A percentile compares a stretch with the other conserved stretches of the same genome.
phyloP scores from a whole-genome alignment of 805 yeast genomes.

The Nakazawaea wickerhamii region DNA sequence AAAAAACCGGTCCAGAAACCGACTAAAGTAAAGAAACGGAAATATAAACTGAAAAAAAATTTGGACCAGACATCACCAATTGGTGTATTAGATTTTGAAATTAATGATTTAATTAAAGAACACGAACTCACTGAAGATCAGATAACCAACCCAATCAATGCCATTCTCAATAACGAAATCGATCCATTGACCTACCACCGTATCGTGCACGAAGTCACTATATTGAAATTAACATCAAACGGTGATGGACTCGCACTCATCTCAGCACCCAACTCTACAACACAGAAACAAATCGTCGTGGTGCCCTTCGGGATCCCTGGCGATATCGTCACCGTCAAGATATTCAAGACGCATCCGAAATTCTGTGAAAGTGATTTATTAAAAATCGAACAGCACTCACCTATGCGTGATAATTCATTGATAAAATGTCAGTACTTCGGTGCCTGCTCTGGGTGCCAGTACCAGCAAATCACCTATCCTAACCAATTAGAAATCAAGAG shows the following conservation, averaged over 20 bases:
- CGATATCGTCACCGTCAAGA: slow-evolving; percentile 62
- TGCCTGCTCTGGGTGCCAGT: slow-evolving; percentile 92
- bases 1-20: slow-evolving; percentile 2
- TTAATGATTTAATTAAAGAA: slow-evolving; percentile 47
- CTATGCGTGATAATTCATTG: slow-evolving; percentile 46
- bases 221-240: slow-evolving; percentile 59
- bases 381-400: slow-evolving; percentile 31
- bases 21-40: slow-evolving; percentile 31
- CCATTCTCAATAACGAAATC: slow-evolving; percentile 54
- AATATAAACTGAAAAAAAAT: slow-evolving; percentile 56
- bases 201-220: slow-evolving; percentile 48
- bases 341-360: slow-evolving; percentile 72
- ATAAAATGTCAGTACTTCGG: slow-evolving; percentile 84
- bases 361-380: slow-evolving; percentile 74
- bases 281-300: slow-evolving; percentile 53
- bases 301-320: slow-evolving; percentile 90
- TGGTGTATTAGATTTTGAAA: slow-evolving; percentile 75
- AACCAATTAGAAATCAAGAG: slow-evolving; percentile 70
- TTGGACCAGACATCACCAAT: slow-evolving; percentile 74
- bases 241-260: slow-evolving; percentile 85
- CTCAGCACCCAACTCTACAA: slow-evolving; percentile 46
- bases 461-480: slow-evolving; percentile 69
- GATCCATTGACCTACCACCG: slow-evolving; percentile 51
- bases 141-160: slow-evolving; percentile 60
- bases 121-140: slow-evolving; percentile 38